Base-by-base conservation (phyloP, 1,284 basidiomycete genomes). In the Coniferiporia sulphurascens region DNA sequence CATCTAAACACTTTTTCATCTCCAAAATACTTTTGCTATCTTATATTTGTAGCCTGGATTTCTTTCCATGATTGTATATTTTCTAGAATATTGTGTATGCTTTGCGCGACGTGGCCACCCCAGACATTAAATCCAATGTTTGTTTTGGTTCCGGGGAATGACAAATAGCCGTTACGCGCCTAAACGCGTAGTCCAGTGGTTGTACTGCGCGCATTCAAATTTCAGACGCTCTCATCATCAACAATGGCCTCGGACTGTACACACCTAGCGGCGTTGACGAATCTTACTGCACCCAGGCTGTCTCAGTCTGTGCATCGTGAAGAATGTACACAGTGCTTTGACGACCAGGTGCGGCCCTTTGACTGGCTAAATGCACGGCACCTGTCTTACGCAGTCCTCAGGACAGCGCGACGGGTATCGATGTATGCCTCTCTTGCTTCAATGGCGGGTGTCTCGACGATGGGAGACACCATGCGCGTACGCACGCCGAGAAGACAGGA, bases 281-380 rank as follows among this genome's bases (percentile, higher is more conserved):
- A n/a, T 38, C 32, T 62, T 22, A 48, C 54, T 36, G 19, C 66
- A 1, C 78, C 78, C 7, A 77, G 67, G 56, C 68, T 79, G 1
- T 78, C 76, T 1, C 79, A 83, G 56, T 76, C 76, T 1, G 87
- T 95, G 0, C 87, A 95, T 67, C 78, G 90, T 9, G 93, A 95
- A 70, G 93, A 95, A 71, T 96, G 93, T 68, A 97, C 95, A 0
- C 92, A 95, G 62, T 99, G 96, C 73, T 99, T 98, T 71, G 95
- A 98, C 72, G 86, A 85, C 68, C 93, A 96, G 81, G 94, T 90
- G 68, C 51, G 76, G 7, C 38, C 38, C 38, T 65, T 61, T 21
- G 51, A 59, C 52, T 56, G 19, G 51, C 22, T 34, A 27, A 21
- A 32, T 61, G n/a, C 36, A 32, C 32, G 49, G 55, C 55, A 59